Base-by-base conservation (phyloP, 305 asterid species). In the Fraxinus albicans region DNA sequence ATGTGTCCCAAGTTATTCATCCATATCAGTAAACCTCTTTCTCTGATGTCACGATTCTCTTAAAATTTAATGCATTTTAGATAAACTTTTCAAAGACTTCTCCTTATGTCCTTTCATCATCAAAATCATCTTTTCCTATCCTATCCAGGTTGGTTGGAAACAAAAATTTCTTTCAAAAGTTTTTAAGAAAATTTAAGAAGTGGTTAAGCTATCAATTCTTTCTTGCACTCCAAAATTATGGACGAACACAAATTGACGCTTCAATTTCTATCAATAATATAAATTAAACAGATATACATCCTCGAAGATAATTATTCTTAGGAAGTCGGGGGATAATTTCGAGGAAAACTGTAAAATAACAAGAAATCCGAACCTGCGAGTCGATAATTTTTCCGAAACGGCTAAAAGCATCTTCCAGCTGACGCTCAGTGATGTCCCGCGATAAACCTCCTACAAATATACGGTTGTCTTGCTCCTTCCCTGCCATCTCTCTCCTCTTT, bases 371-470 rank as follows among this genome's bases (percentile, higher is more conserved):
- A 73, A 88, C 93, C 93, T 90, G 93, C 76, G 86, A 85, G 81
- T 88, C 91, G 42, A 90, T 58, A 78, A 90, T 82, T 84, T 86
- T 90, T 36, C 93, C 93, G 76, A 80, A 90, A 80, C 93, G 91
- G 75, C 85, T 78, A 77, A 90, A 90, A 53, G 90, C 89, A 25
- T 87, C 86, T 81, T 90, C 90, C 3, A 90, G 93, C 85, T 88
- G 91, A 81, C 91, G 90, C 76, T 88, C 93, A 4, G 90, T 84
- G 77, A 90, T 80, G 60, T 90, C 93, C 86, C 88, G 84, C 7
- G 91, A 83, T 60, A 90, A 83, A 6, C 93, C 93, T 76, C 93
- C 93, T 2, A 90, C 90, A 76, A 90, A 90, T 80, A 90, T 86
- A 47, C 93, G 89, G 85, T 88, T 36, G 0, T 90, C 93, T 2